Conservation (phyloP, 164 flowering plant species). For the Tinospora cordifolia region DNA sequence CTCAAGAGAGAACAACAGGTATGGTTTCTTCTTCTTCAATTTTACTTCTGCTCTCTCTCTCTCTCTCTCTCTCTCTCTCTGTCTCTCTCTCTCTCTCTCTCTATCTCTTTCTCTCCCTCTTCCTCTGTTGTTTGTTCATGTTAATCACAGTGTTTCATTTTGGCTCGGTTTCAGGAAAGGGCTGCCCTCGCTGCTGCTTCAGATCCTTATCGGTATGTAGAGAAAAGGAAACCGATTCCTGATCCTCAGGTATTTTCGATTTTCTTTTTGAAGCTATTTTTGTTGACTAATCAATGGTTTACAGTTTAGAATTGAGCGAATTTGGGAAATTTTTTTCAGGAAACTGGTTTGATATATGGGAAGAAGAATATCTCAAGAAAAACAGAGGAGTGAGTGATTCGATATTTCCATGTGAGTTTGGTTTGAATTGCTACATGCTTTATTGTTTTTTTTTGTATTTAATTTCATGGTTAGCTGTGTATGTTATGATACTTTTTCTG, state of each 20-base stretch:
- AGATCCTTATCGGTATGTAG: conserved; percentile 60
- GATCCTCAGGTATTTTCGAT: conserved; percentile 61
- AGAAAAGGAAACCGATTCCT: conserved; percentile 66
- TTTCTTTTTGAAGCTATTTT: background rate
- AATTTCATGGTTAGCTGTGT: background rate
- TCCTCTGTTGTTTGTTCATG: too few relatives aligned
- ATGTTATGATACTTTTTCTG: background rate
- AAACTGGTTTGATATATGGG: conserved; percentile 72
- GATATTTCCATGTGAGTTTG: conserved; percentile 13
- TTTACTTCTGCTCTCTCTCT: background rate
- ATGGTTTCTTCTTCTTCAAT: background rate
- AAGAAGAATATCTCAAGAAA: conserved; percentile 38
- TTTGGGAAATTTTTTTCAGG: conserved; percentile 28
- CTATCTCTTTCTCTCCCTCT: too few relatives aligned
- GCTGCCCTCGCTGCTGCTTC: conserved; percentile 62
- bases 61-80: too few relatives aligned
- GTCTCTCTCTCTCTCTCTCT: too few relatives aligned
- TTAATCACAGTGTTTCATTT: background rate
- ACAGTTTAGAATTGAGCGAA: background rate
- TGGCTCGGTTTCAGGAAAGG: conserved; percentile 41
- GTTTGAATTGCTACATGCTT: background rate
- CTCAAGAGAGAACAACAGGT: conserved; percentile 79
- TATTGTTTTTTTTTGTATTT: background rate
- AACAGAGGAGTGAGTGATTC: conserved; percentile 23
- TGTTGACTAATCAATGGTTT: background rate